phyloP scores from a whole-genome alignment of 306 rosid species.

The Pyrus bretschneideri region DNA sequence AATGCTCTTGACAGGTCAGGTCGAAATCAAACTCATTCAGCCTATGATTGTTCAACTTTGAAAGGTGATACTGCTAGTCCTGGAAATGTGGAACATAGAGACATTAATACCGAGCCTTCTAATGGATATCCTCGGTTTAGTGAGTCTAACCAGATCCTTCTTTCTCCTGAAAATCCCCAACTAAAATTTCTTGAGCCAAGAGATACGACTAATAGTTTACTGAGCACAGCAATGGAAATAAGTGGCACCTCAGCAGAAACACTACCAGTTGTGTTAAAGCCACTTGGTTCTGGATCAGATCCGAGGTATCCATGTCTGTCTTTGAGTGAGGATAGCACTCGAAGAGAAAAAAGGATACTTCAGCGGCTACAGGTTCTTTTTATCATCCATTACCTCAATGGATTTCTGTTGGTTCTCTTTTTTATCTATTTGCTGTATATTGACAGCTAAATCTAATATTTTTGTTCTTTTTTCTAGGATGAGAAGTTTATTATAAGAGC shows the following conservation, averaged over 20 bases:
- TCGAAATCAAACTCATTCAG: slow-evolving; percentile 23
- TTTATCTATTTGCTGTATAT: slow-evolving; percentile 3
- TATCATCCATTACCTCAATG: slow-evolving; percentile 11
- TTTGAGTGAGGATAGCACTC: slow-evolving; percentile 37
- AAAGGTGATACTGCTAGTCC: slow-evolving; percentile 22
- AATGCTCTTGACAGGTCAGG: slow-evolving; percentile 26
- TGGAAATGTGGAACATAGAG: slow-evolving; percentile 22
- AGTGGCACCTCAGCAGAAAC: slow-evolving; percentile 19
- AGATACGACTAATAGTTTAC: slow-evolving; percentile 21
- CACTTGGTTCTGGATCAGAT: slow-evolving; percentile 30
- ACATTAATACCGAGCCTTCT: slow-evolving; percentile 28
- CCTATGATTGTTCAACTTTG: slow-evolving; percentile 22
- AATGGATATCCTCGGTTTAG: slow-evolving; percentile 25
- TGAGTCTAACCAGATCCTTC: slow-evolving; percentile 20
- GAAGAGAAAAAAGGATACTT: slow-evolving; percentile 75
- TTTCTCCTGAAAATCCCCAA: slow-evolving; percentile 20
- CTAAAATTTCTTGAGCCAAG: slow-evolving; percentile 24
- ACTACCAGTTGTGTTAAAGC: slow-evolving; percentile 30
- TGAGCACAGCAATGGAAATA: slow-evolving; percentile 30
- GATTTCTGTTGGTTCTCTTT: slow-evolving; percentile 13
- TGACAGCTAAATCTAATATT: slow-evolving; percentile 2
- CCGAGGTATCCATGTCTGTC: slow-evolving; percentile 42
- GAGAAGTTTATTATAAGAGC: slow-evolving; percentile 70
- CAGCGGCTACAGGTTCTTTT: slow-evolving; percentile 64
- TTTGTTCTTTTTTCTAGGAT: slow-evolving; percentile 33